Percentiles rank a stretch among this genome's conserved stretches.
These are phyloP conservation scores for Fusarium nurragi DNA, from an alignment of 2,329 filamentous ascomycete genomes.

Conservation along the genomic window DNA sequence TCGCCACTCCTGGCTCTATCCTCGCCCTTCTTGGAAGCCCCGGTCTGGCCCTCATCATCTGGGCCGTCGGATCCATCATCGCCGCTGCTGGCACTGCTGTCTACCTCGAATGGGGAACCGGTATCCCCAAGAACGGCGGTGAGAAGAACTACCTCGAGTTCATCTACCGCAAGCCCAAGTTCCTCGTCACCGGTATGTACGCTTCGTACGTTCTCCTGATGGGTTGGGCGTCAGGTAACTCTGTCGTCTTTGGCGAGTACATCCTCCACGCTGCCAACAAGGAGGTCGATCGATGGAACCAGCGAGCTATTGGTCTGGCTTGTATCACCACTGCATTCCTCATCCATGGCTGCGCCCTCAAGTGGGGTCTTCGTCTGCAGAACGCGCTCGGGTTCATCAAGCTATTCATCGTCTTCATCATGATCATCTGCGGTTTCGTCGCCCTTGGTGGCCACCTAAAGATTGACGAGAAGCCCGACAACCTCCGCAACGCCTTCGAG, in stretches of 20 bases:
- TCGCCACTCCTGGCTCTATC: slow-evolving; percentile 69
- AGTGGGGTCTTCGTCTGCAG: slow-evolving; percentile 74
- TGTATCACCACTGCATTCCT: slow-evolving; percentile 72
- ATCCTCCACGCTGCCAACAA: slow-evolving; percentile 71
- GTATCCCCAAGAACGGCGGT: slow-evolving; percentile 70
- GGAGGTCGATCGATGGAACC: slow-evolving; percentile 72
- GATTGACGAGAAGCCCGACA: slow-evolving; percentile 67
- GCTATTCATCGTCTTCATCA: slow-evolving; percentile 71
- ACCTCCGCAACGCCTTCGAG: slow-evolving; percentile 70
- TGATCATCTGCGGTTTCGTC: slow-evolving; percentile 69
- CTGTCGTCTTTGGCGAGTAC: slow-evolving; percentile 76
- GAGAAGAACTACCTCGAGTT: slow-evolving; percentile 75
- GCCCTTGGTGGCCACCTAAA: slow-evolving; percentile 70
- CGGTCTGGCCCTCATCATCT: slow-evolving; percentile 70
- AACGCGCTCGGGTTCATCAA: slow-evolving; percentile 74
- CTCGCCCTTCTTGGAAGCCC: slow-evolving; percentile 66
- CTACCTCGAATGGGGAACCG: slow-evolving; percentile 73
- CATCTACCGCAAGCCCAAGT: slow-evolving; percentile 68
- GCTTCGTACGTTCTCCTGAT: slow-evolving; percentile 70
- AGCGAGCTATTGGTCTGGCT: slow-evolving; percentile 71
- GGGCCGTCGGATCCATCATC: slow-evolving; percentile 70
- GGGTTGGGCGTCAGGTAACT: slow-evolving; percentile 73
- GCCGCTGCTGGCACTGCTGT: slow-evolving; percentile 70
- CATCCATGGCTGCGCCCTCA: slow-evolving; percentile 70
- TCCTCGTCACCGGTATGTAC: slow-evolving; percentile 69